These are phyloP conservation scores for Fusarium siculi DNA, from an alignment of 2,329 filamentous ascomycete genomes.

Conservation along the genomic window DNA sequence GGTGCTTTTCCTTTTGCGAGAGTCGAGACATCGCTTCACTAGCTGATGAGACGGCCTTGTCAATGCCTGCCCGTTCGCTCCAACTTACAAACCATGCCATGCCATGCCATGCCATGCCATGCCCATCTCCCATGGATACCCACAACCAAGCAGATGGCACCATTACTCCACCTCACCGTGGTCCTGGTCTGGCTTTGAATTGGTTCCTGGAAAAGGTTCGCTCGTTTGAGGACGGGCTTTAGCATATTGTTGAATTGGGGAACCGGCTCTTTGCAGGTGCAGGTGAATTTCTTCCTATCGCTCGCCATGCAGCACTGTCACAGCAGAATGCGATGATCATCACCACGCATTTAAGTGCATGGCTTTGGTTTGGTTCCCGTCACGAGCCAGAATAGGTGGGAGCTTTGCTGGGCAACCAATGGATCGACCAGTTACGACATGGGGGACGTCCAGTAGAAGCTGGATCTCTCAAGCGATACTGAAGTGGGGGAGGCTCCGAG, in stretches of 20 bases:
- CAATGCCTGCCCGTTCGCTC: slow-evolving; percentile 31
- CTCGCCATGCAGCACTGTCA: slow-evolving; percentile 16
- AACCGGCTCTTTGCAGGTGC: slow-evolving; percentile 2
- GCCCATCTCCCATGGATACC: slow-evolving; percentile 33
- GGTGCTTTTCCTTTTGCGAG: slow-evolving; percentile 29
- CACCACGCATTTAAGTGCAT: slow-evolving; percentile 6
- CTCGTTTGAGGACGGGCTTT: slow-evolving; percentile 21
- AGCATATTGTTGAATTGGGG: not conserved
- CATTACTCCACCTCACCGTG: slow-evolving; percentile 45
- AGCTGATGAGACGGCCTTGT: slow-evolving; percentile 28
- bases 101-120: slow-evolving; percentile 13
- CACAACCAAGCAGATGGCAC: slow-evolving; percentile 43
- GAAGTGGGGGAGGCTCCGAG: slow-evolving; percentile 31
- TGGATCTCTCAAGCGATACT: slow-evolving; percentile 23
- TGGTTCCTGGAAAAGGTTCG: slow-evolving; percentile 24
- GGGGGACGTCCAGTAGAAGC: slow-evolving; percentile 11
- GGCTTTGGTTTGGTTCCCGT: not conserved
- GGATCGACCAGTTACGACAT: slow-evolving; percentile 23
- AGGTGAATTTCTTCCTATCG: slow-evolving; percentile 11
- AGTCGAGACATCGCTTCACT: slow-evolving; percentile 21
- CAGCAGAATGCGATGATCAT: slow-evolving; percentile 14
- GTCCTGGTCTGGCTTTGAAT: slow-evolving; percentile 36
- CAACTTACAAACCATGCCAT: slow-evolving; percentile 4
- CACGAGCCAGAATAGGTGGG: slow-evolving; percentile 4
- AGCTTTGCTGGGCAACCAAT: slow-evolving; percentile 19